phyloP scores from a whole-genome alignment of 495 filamentous ascomycete species.

The Corynascus novoguineensis region DNA sequence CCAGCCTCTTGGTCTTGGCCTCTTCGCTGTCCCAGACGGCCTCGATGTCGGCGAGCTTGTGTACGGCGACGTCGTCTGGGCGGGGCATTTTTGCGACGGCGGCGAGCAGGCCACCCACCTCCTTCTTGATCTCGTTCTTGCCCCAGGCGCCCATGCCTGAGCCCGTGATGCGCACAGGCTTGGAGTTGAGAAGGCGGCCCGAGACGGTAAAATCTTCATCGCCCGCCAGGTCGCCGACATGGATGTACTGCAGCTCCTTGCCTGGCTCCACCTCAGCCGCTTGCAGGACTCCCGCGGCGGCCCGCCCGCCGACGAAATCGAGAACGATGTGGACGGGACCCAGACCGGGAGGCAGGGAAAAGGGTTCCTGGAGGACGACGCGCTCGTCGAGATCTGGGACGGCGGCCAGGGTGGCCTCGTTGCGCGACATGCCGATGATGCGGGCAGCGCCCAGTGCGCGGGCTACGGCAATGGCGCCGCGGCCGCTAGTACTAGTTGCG shows the following conservation, averaged over 20 bases:
- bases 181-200: conserved; percentile 10
- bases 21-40: conserved; percentile 5
- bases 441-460: conserved; percentile 7
- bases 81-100: conserved; percentile 5
- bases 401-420: neutral
- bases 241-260: conserved; percentile 13
- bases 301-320: conserved; percentile 7
- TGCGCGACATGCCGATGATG: conserved; percentile 12
- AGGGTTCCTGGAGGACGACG: conserved; percentile 4
- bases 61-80: neutral
- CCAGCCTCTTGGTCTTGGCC: conserved; percentile 7
- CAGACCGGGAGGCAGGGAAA: neutral
- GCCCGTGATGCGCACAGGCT: conserved; percentile 6
- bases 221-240: conserved; percentile 10
- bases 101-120: conserved; percentile 2
- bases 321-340: conserved; percentile 11
- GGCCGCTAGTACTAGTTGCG: conserved; percentile 11
- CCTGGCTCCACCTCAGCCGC: conserved; percentile 1
- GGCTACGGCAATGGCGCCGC: conserved; percentile 4
- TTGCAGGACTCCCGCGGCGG: conserved; percentile 3
- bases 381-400: conserved; percentile 7
- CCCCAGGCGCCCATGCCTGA: conserved; percentile 11
- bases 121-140: conserved; percentile 9
- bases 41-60: neutral
- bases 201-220: conserved; percentile 13